These are phyloP conservation scores for Bremia lactucae DNA, from an alignment of 352 stramenopile species.

Conservation along the genomic window DNA sequence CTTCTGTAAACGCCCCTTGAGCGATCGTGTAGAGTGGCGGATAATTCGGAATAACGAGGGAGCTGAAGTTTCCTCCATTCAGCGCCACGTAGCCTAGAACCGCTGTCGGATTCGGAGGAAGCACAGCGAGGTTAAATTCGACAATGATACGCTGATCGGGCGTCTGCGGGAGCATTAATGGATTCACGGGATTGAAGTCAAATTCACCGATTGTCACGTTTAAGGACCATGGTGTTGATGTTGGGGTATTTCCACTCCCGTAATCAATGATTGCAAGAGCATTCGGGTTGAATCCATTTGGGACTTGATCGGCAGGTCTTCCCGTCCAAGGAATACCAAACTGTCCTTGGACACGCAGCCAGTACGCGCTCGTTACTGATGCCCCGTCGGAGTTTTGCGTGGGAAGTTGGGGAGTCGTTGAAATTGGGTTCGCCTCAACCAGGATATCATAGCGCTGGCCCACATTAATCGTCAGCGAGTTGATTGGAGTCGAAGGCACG, in stretches of 20 bases:
- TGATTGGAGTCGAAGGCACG: constrained; percentile 20
- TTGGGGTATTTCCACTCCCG: constrained; percentile 10
- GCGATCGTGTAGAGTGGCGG: constrained; percentile 30
- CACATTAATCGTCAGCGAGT: constrained; percentile 25
- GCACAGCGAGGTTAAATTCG: constrained; percentile 17
- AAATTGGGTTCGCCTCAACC: constrained; percentile 19
- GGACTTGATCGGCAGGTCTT: constrained; percentile 15
- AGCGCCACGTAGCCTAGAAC: constrained; percentile 25
- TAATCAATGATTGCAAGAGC: constrained; percentile 32
- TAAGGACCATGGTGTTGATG: constrained; percentile 16
- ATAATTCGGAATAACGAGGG: constrained; percentile 15
- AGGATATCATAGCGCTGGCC: constrained; percentile 31
- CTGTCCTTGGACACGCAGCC: constrained; percentile 18
- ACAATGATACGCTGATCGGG: constrained; percentile 23
- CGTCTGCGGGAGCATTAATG: constrained; percentile 7
- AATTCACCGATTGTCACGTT: constrained; percentile 25
- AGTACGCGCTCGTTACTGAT: no score
- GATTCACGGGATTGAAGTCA: constrained; percentile 16
- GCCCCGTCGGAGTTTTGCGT: no score
- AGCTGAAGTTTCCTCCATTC: constrained; percentile 15
- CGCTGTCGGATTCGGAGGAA: constrained; percentile 9
- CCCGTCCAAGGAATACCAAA: constrained; percentile 25
- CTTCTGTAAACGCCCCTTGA: constrained; percentile 12
- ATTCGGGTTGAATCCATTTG: constrained; percentile 25
- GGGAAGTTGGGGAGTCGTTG: constrained; percentile 9